Conservation (phyloP, 345 rosid species). For the Murraya koenigii region DNA sequence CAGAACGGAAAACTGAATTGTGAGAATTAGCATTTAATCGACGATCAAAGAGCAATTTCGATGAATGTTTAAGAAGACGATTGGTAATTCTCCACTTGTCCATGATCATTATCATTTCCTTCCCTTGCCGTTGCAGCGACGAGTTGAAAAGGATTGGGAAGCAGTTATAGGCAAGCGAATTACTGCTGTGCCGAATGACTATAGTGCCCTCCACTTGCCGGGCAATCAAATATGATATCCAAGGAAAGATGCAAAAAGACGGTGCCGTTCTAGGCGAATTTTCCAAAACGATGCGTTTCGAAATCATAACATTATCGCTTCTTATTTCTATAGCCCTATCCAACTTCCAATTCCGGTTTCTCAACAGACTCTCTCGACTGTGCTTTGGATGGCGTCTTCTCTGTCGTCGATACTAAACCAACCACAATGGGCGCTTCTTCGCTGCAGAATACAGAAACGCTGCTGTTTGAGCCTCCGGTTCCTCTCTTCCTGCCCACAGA, state of each 20-base stretch:
- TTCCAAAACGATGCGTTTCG: slow-evolving; percentile 35
- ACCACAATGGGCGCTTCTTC: slow-evolving; percentile 39
- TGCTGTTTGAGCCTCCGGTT: slow-evolving; percentile 36
- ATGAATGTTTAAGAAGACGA: slow-evolving; percentile 28
- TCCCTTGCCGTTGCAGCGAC: neutral
- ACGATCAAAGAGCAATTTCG: slow-evolving; percentile 24
- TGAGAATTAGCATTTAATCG: slow-evolving; percentile 11
- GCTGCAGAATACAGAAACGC: slow-evolving; percentile 38
- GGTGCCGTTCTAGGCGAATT: no score
- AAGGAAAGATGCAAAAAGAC: no score
- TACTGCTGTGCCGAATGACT: neutral
- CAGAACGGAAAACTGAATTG: neutral
- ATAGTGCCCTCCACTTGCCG: neutral
- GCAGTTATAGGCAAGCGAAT: neutral
- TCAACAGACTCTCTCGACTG: slow-evolving; percentile 7
- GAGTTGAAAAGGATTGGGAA: neutral
- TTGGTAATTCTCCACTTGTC: slow-evolving; percentile 48
- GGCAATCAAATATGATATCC: neutral
- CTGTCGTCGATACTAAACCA: slow-evolving; percentile 48
- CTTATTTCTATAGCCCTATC: slow-evolving; percentile 28
- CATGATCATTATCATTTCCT: slow-evolving; percentile 30
- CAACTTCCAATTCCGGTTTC: neutral
- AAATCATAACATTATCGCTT: neutral
- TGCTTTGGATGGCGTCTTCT: slow-evolving; percentile 63
- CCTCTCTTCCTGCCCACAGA: slow-evolving; percentile 31